Percentiles rank a stretch among this genome's conserved stretches.
Conservation (phyloP, 495 filamentous ascomycete genomes). For the Aspergillus campestris region DNA sequence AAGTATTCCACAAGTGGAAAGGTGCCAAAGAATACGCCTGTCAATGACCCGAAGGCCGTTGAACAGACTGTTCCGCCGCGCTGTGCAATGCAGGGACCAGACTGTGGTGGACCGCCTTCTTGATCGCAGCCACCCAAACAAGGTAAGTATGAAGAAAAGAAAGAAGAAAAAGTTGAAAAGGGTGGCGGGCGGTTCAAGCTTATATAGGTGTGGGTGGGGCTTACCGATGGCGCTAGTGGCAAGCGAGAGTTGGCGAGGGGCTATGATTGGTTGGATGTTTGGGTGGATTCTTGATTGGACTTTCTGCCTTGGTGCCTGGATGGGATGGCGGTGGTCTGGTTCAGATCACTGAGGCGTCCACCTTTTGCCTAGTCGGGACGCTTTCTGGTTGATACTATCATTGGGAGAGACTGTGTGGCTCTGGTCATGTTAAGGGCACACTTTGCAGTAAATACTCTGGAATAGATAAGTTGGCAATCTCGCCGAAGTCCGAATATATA, state of each 20-base stretch:
- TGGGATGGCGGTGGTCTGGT: no score
- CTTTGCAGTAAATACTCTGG: no score
- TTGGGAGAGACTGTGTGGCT: no score
- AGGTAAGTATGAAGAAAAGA: slow-evolving; percentile 69
- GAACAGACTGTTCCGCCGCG: slow-evolving; percentile 52
- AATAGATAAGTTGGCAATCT: no score
- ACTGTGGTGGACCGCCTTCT: slow-evolving; percentile 48
- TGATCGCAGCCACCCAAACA: slow-evolving; percentile 57
- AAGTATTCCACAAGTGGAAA: slow-evolving; percentile 21
- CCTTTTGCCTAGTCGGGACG: no score
- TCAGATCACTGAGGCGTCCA: no score
- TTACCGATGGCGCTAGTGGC: slow-evolving; percentile 13
- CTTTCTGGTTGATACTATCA: no score
- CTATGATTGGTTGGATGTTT: no score
- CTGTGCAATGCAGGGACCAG: slow-evolving; percentile 71
- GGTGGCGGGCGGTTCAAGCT: slow-evolving; percentile 1
- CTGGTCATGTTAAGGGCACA: no score
- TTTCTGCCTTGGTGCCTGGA: no score
- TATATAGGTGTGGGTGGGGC: slow-evolving; percentile 20
- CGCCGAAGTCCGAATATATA: neutral
- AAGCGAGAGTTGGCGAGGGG: slow-evolving; percentile 20
- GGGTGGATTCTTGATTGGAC: no score
- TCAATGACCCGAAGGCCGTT: slow-evolving; percentile 56
- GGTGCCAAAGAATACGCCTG: slow-evolving; percentile 64
- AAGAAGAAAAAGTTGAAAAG: slow-evolving; percentile 31